Percentiles rank a stretch among this genome's conserved stretches.
phyloP scores from a whole-genome alignment of 2,329 filamentous ascomycete genomes.

The Rhynchosporium graminicola region DNA sequence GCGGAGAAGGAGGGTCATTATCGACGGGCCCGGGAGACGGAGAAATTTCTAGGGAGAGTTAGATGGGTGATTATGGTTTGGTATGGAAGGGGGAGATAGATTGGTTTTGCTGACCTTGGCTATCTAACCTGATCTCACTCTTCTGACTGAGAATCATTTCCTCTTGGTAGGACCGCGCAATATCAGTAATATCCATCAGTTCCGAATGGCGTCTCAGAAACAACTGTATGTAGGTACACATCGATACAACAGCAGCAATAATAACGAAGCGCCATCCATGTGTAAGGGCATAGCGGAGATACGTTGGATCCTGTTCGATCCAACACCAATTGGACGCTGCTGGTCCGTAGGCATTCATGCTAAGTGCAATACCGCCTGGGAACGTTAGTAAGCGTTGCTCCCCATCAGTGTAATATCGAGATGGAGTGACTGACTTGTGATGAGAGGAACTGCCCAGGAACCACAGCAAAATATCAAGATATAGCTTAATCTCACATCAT shows the following conservation, averaged over 20 bases:
- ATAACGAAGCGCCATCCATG: slow-evolving; percentile 45
- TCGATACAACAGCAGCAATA: slow-evolving; percentile 23
- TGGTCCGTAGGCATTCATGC: slow-evolving; percentile 26
- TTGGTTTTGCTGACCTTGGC: not conserved
- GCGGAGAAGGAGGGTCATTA: not conserved
- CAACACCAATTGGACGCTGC: slow-evolving; percentile 48
- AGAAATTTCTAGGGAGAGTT: not conserved
- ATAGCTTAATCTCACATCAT: not conserved
- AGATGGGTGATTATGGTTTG: no score
- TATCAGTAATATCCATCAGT: not conserved
- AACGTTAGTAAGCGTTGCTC: not conserved
- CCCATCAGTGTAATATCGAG: no score
- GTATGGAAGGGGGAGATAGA: no score
- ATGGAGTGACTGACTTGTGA: slow-evolving; percentile 10
- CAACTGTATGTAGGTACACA: slow-evolving; percentile 16
- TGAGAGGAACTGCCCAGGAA: slow-evolving; percentile 10
- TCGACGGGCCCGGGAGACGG: not conserved
- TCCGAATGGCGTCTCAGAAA: slow-evolving; percentile 12
- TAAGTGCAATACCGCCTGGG: slow-evolving; percentile 10
- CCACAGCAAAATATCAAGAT: slow-evolving; percentile 5
- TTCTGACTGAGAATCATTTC: not conserved
- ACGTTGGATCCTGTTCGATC: slow-evolving; percentile 40
- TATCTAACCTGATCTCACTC: not conserved
- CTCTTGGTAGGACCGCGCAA: not conserved
- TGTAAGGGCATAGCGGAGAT: slow-evolving; percentile 43